phyloP scores from a whole-genome alignment of 2,329 filamentous ascomycete genomes.

The Penicillium sp. region DNA sequence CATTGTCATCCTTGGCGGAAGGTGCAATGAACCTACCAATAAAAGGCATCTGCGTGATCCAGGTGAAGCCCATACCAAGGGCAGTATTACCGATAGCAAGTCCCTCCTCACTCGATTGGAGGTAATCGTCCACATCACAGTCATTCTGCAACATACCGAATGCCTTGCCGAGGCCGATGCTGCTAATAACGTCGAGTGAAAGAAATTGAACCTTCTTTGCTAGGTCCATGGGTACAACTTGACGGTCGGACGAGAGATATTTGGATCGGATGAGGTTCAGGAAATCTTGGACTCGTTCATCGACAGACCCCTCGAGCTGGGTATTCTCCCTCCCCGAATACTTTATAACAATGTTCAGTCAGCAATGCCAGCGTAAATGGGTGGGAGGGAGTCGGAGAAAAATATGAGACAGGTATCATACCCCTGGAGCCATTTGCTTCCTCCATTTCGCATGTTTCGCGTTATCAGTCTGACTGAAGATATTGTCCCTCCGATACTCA shows the following conservation, averaged over 20 bases:
- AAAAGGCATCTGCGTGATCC: conserved; percentile 17
- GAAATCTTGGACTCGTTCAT: conserved; percentile 49
- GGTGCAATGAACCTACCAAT: conserved; percentile 20
- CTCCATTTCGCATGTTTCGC: conserved; percentile 17
- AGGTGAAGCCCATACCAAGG: conserved; percentile 19
- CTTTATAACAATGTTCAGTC: conserved; percentile 1
- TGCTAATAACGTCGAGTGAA: conserved; percentile 58
- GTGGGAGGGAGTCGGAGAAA: not conserved
- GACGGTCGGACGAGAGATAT: conserved; percentile 40
- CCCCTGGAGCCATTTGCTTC: conserved; percentile 23
- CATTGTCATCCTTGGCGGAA: conserved; percentile 21
- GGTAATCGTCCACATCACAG: conserved; percentile 44
- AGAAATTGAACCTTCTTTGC: conserved; percentile 54
- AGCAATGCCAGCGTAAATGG: not conserved
- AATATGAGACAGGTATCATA: conserved; percentile 7
- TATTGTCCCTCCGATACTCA: conserved; percentile 19
- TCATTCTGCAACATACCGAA: conserved; percentile 50
- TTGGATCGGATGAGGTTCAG: conserved; percentile 52
- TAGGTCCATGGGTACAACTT: conserved; percentile 44
- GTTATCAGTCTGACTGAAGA: conserved; percentile 22
- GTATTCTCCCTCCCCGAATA: conserved; percentile 59
- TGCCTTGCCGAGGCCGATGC: conserved; percentile 52
- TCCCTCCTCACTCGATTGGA: conserved; percentile 37
- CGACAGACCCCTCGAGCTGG: conserved; percentile 51
- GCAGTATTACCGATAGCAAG: conserved; percentile 17